Percentiles rank a stretch among this genome's conserved stretches.
These are phyloP conservation scores for Silene vulgaris DNA, from an alignment of 179 eudicot species.

Conservation along the genomic window DNA sequence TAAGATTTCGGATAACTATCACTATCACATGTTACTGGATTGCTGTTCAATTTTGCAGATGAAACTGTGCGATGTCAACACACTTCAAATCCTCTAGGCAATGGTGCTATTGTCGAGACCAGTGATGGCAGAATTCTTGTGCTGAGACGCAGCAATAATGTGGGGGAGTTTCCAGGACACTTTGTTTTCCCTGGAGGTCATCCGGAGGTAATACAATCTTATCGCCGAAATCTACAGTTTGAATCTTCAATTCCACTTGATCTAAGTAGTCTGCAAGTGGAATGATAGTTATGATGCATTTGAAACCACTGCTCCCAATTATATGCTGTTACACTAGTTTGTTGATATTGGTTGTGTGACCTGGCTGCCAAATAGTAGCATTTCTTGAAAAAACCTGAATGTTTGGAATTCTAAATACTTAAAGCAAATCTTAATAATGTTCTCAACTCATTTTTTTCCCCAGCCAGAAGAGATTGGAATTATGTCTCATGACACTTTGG, in stretches of 20 bases:
- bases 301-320: background rate
- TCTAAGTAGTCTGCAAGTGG: background rate
- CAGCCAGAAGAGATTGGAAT: slow-evolving; percentile 84
- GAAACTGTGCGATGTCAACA: slow-evolving; percentile 68
- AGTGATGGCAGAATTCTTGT: slow-evolving; percentile 64
- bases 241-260: background rate
- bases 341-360: background rate
- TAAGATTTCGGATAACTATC: background rate
- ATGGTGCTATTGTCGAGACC: slow-evolving; percentile 84
- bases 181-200: slow-evolving; percentile 98
- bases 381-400: background rate
- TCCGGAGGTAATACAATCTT: slow-evolving; percentile 64
- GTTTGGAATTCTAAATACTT: background rate
- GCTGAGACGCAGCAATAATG: slow-evolving; percentile 81
- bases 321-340: background rate
- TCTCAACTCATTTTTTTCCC: slow-evolving; percentile 15
- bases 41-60: slow-evolving; percentile 39
- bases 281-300: background rate
- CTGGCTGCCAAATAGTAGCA: slow-evolving; percentile 3
- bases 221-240: background rate
- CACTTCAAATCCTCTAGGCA: slow-evolving; percentile 82
- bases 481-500: slow-evolving; percentile 32
- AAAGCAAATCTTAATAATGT: background rate
- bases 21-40: background rate
- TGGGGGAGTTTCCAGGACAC: slow-evolving; percentile 86